phyloP scores from a whole-genome alignment of 805 yeast genomes.

The Kockiozyma suomiensis region DNA sequence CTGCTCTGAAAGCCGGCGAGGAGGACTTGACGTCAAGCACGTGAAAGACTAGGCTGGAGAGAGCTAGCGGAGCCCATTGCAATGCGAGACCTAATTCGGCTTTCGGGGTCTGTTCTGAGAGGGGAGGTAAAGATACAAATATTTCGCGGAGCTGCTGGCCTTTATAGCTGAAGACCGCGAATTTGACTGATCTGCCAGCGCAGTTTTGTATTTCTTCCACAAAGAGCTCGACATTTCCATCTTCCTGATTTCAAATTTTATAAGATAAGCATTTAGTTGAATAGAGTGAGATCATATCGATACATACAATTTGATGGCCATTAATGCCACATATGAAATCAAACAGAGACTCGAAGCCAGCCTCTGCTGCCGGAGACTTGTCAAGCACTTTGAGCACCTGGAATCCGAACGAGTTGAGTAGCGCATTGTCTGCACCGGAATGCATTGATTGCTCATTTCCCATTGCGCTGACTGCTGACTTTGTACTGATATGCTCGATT shows the following conservation, averaged over 20 bases:
- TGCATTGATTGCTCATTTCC: constrained; percentile 31
- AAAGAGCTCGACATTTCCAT: constrained; percentile 23
- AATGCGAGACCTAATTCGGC: constrained; percentile 51
- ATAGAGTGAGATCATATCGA: not conserved
- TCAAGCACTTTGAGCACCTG: constrained; percentile 56
- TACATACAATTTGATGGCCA: constrained; percentile 56
- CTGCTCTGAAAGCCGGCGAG: constrained; percentile 83
- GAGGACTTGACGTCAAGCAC: constrained; percentile 70
- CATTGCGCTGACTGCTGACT: constrained; percentile 4
- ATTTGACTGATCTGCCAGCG: constrained; percentile 29
- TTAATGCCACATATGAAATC: constrained; percentile 84
- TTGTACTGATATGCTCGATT: not conserved
- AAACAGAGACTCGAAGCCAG: constrained; percentile 79
- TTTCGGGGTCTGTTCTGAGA: not conserved
- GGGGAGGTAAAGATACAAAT: constrained; percentile 41
- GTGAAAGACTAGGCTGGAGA: constrained; percentile 86
- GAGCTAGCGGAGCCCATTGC: constrained; percentile 74
- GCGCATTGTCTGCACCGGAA: constrained; percentile 1
- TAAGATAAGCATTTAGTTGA: not conserved
- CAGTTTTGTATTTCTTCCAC: constrained; percentile 27
- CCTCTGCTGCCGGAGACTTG: constrained; percentile 51
- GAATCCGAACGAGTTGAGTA: constrained; percentile 49
- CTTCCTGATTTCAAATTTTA: constrained; percentile 11
- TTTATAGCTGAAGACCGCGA: constrained; percentile 35
- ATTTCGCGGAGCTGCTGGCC: constrained; percentile 45